Percentiles rank a stretch among this genome's conserved stretches.
Conservation (phyloP, 2,329 filamentous ascomycete genomes). For the Pezicula neosporulosa region DNA sequence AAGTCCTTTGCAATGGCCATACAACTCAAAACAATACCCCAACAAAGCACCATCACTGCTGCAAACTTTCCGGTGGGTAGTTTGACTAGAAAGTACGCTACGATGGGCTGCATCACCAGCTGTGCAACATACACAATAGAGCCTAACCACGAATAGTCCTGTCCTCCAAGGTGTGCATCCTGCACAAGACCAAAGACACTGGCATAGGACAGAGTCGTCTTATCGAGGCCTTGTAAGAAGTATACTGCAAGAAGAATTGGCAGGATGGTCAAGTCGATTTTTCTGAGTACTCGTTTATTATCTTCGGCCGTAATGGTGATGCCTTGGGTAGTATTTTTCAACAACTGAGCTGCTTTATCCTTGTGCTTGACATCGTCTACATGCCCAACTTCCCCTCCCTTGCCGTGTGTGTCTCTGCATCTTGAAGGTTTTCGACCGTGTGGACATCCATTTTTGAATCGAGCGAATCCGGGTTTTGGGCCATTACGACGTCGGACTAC, state of each 20-base stretch:
- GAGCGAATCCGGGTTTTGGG: too few relatives aligned
- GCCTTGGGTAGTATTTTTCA: not conserved
- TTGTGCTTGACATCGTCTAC: not conserved
- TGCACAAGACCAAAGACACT: constrained; percentile 46
- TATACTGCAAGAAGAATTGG: constrained; percentile 51
- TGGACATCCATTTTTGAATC: not conserved
- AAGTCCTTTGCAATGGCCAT: constrained; percentile 30
- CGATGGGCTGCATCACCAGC: constrained; percentile 52
- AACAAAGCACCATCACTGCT: constrained; percentile 46
- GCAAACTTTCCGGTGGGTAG: constrained; percentile 53
- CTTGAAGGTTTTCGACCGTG: not conserved
- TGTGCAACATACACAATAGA: constrained; percentile 60
- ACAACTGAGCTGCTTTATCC: constrained; percentile 1
- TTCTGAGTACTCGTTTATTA: constrained; percentile 18
- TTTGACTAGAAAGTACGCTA: constrained; percentile 49
- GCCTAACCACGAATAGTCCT: constrained; percentile 55
- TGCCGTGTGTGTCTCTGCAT: too few relatives aligned
- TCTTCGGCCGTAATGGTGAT: constrained; percentile 13
- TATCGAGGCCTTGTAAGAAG: constrained; percentile 51
- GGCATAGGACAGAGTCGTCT: constrained; percentile 34
- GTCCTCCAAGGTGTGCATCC: constrained; percentile 42
- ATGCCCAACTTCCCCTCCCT: not conserved
- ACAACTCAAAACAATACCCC: constrained; percentile 44
- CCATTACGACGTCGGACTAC: too few relatives aligned
- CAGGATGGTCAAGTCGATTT: constrained; percentile 47